Evolutionary conservation across 2,329 filamentous ascomycete genomes (phyloP).

Genomic region (Amauroascus verrucosus): DNA sequence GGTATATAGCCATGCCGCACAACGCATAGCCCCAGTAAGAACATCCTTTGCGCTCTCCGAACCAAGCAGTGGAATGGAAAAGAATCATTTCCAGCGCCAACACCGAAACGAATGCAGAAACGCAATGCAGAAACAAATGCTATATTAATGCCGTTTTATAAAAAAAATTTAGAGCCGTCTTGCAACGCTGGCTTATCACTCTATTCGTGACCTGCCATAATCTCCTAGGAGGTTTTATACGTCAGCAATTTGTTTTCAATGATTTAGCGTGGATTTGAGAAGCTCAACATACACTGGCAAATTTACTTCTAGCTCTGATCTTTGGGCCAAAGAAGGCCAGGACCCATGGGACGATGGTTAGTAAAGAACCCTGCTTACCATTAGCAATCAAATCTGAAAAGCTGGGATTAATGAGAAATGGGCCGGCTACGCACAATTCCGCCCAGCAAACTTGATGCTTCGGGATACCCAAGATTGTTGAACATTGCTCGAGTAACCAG

Average conservation of each 20-base stretch:
- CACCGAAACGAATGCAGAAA: not conserved
- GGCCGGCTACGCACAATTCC: constrained; percentile 46
- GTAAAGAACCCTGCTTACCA: constrained; percentile 38
- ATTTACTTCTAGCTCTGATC: constrained; percentile 65
- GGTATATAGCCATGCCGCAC: not conserved
- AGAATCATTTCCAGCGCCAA: not conserved
- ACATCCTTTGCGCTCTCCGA: not conserved
- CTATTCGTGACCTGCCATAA: constrained; percentile 11
- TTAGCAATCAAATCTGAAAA: not conserved
- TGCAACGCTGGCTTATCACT: too few relatives aligned
- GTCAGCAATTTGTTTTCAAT: not conserved
- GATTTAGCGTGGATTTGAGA: constrained; percentile 15
- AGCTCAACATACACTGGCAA: constrained; percentile 49
- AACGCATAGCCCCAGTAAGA: not conserved
- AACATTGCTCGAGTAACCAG: constrained; percentile 68
- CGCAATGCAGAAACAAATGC: not conserved
- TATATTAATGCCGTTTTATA: not conserved
- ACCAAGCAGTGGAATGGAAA: not conserved
- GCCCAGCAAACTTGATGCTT: constrained; percentile 65
- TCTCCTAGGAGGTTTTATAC: constrained; percentile 8
- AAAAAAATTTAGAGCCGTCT: too few relatives aligned
- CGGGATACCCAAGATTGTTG: constrained; percentile 56
- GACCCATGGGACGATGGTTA: constrained; percentile 82
- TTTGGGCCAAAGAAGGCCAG: constrained; percentile 65
- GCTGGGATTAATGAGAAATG: not conserved